Percentiles rank a stretch among this genome's conserved stretches.
These are phyloP conservation scores for Teunomyces tritomae DNA, from an alignment of 805 yeast species.

Conservation along the genomic window DNA sequence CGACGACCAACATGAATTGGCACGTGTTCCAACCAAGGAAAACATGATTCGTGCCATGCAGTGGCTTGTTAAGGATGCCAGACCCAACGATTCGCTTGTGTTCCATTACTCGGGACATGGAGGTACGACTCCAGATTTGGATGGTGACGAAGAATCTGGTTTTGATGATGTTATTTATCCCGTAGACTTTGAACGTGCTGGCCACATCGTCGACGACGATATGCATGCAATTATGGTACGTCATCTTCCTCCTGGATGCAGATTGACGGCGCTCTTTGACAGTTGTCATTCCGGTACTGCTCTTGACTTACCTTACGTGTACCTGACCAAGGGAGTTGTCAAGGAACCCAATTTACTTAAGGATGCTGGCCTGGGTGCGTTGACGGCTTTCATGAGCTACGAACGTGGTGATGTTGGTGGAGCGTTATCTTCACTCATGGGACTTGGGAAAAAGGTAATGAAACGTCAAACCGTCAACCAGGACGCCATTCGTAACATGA, in stretches of 20 bases:
- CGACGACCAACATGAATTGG: constrained; percentile 32
- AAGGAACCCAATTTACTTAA: constrained; percentile 37
- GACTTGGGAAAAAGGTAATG: constrained; percentile 32
- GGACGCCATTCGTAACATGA: constrained; percentile 25
- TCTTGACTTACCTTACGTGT: constrained; percentile 38
- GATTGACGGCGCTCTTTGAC: constrained; percentile 38
- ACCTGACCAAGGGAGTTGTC: constrained; percentile 39
- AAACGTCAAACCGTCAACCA: constrained; percentile 15
- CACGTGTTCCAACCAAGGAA: constrained; percentile 32
- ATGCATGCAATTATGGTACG: constrained; percentile 41
- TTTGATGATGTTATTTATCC: constrained; percentile 38
- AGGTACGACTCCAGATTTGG: constrained; percentile 32
- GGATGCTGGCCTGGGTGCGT: constrained; percentile 36
- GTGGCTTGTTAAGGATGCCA: constrained; percentile 37
- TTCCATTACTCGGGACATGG: constrained; percentile 43
- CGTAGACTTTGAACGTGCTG: constrained; percentile 30
- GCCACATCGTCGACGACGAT: constrained; percentile 36
- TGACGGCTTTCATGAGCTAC: constrained; percentile 30
- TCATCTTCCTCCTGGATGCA: constrained; percentile 34
- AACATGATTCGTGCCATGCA: constrained; percentile 39
- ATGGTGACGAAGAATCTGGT: constrained; percentile 40
- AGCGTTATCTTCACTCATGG: constrained; percentile 34
- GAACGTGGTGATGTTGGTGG: constrained; percentile 37
- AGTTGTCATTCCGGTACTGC: constrained; percentile 43
- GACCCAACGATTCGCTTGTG: constrained; percentile 38